Percentiles rank a stretch among this genome's conserved stretches.
Evolutionary conservation across 2,329 filamentous ascomycete genomes (phyloP).

Genomic region (Tolypocladium tropicale): DNA sequence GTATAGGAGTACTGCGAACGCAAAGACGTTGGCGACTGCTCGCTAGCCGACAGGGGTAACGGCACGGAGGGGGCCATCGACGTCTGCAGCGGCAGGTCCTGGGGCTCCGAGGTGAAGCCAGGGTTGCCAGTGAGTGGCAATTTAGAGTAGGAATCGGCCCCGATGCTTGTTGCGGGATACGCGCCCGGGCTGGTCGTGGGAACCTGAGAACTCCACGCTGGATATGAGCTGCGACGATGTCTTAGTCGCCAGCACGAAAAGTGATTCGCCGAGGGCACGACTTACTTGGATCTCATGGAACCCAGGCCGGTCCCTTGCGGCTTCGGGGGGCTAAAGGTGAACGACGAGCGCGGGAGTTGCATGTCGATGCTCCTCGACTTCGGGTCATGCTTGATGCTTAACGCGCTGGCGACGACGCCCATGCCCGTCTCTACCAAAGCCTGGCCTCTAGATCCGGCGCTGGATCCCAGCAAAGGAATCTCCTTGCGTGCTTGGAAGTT

Average conservation of each 20-base stretch:
- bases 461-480: conserved; percentile 71
- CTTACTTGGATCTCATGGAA: conserved; percentile 49
- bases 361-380: conserved; percentile 41
- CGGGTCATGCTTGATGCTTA: conserved; percentile 43
- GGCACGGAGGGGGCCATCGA: conserved; percentile 43
- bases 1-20: conserved; percentile 47
- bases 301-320: conserved; percentile 41
- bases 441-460: conserved; percentile 69
- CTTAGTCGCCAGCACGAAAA: conserved; percentile 12
- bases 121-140: conserved; percentile 37
- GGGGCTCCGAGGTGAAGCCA: conserved; percentile 38
- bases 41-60: conserved; percentile 37
- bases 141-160: conserved; percentile 42
- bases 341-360: conserved; percentile 45
- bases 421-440: conserved; percentile 54
- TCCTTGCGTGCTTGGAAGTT: conserved; percentile 95
- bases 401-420: conserved; percentile 47
- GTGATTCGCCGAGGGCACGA: conserved; percentile 6
- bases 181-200: conserved; percentile 32
- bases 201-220: conserved; percentile 45
- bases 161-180: conserved; percentile 42
- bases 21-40: conserved; percentile 36
- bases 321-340: conserved; percentile 49
- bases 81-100: conserved; percentile 42
- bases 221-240: conserved; percentile 37